phyloP scores from a whole-genome alignment of 495 filamentous ascomycete species.

The Halenospora varia region DNA sequence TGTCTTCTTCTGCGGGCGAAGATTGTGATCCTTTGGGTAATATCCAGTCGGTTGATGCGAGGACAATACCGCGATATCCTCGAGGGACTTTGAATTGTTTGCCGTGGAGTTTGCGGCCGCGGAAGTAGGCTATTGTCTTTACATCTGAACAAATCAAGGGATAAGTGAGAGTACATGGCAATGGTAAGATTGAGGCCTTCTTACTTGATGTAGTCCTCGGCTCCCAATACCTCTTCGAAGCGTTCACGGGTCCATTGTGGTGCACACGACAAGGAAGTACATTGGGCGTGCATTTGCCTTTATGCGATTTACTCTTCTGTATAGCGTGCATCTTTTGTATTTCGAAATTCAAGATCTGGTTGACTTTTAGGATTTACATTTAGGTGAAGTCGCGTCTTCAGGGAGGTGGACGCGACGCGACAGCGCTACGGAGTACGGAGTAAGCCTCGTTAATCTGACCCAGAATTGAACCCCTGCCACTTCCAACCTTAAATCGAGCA shows the following conservation, averaged over 20 bases:
- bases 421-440: too few species aligned
- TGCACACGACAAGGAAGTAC: conserved; percentile 82
- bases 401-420: too few species aligned
- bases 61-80: conserved; percentile 64
- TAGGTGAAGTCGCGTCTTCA: background rate
- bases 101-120: conserved; percentile 77
- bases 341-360: background rate
- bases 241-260: conserved; percentile 67
- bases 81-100: conserved; percentile 63
- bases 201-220: conserved; percentile 33
- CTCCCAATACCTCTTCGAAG: conserved; percentile 69
- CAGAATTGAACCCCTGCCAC: too few species aligned
- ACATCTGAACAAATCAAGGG: conserved; percentile 26
- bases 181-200: conserved; percentile 17
- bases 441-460: too few species aligned
- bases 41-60: conserved; percentile 26
- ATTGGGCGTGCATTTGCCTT: conserved; percentile 59
- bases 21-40: conserved; percentile 15
- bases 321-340: conserved; percentile 19
- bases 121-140: conserved; percentile 64
- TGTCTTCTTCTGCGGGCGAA: conserved; percentile 29
- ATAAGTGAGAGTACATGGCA: background rate
- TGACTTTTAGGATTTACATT: background rate
- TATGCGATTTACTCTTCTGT: conserved; percentile 18
- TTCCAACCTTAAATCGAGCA: too few species aligned